Base-by-base conservation (phyloP, 169 alveolate genomes). In the Nephromyces sp. region DNA sequence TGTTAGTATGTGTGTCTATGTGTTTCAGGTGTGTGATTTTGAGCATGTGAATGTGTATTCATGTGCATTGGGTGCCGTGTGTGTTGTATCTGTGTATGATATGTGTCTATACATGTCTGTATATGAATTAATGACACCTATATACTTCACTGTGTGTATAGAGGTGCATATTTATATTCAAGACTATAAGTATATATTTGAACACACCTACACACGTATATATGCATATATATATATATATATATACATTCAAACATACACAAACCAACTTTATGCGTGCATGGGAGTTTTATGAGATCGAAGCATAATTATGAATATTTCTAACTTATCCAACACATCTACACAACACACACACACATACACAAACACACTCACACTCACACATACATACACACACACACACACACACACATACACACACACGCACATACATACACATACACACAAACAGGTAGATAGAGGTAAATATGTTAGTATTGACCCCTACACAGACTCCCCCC, bases 401-500 rank as follows among this genome's bases (percentile, higher is more conserved):
- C n/a, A 43, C 25, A 15, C 57, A 43, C 25, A 15, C n/a, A 15
- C 57, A 43, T 43, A 15, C 57, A n/a, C 25, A 15, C 15, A 15
- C 25, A 43, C 57, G 15, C 57, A 43, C n/a, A n/a, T 15, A 43
- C 25, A 15, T 43, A 15, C n/a, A 15, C 57, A 15, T 15, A 43
- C n/a, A n/a, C n/a, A 15, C 57, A n/a, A 15, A 15, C 64, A 75
- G 81, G 76, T 75, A 22, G 82, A 75, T 32, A 67, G 82, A 15
- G 74, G 70, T 21, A 6, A 67, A 31, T 75, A 52, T 52, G 29
- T 52, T 6, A 28, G 22, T n/a, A 6, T 2, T 6, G 24, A 24
- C 34, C 77, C 82, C 33, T 75, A 75, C 66, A 1, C 15, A 22
- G 82, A 75, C 57, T 27, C 65, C 8, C 82, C 82, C 2, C 82